Base-by-base conservation (phyloP, 148 eudicot species). In the Dianthus caryophyllus region DNA sequence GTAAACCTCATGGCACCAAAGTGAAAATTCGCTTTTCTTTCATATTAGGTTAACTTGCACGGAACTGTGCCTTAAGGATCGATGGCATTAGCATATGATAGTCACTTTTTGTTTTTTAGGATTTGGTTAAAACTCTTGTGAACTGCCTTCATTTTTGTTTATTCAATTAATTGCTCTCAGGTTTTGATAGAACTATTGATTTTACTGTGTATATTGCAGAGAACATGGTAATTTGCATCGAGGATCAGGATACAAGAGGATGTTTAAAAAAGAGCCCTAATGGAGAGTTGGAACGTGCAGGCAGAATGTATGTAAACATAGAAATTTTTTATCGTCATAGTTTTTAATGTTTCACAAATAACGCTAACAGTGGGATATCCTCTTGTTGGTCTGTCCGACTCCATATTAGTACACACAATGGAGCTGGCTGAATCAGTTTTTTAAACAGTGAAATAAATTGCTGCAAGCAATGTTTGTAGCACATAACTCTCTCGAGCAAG, bases 171-270 rank as follows among this genome's bases (percentile, higher is more conserved):
- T 65, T 21, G n/a, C n/a, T 38, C 51, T 21, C 41, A 27, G 14
- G 18, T 49, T n/a, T 73, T 14, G 24, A 20, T 26, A 33, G 24
- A 39, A n/a, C 15, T 4, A 27, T 38, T 63, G 27, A 66, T 43
- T 18, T 33, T 44, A 14, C 21, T 6, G 20, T 25, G 17, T 54
- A 25, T 57, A 68, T 81, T 79, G 72, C 81, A 92, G 99, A 94
- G 88, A 94, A 94, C 76, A 94, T 94, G 99, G 92, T 94, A 27
- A 78, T 94, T 74, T 94, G 99, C 84, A 77, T 94, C 74, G 86
- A 94, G 73, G 97, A 94, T 76, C 81, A 76, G 50, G 76, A 77
- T 39, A 82, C 84, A 74, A 90, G 92, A 58, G 89, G 84, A 83
- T 94, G 99, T 82, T 79, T 83, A 76, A 85, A 78, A 67, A 76